phyloP scores from a whole-genome alignment of 345 rosid species.

The Ailanthus altissimus region DNA sequence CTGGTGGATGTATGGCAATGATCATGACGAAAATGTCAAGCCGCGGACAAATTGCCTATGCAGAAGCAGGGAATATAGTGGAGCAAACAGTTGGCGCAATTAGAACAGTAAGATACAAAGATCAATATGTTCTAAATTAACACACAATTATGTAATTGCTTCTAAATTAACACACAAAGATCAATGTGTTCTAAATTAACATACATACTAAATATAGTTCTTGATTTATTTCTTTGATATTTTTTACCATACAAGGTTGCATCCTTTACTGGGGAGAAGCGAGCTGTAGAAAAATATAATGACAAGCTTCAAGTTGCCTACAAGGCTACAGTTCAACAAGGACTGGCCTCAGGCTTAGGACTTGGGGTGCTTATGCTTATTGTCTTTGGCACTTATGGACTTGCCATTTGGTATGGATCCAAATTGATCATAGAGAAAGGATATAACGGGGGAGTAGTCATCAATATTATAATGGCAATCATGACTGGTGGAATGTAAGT shows the following conservation, averaged over 20 bases:
- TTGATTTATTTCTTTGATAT: background rate
- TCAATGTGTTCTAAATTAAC: background rate
- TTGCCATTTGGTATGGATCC: conserved; percentile 78
- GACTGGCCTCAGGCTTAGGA: conserved; percentile 70
- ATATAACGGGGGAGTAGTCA: conserved; percentile 76
- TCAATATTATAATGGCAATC: conserved; percentile 61
- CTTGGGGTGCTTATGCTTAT: conserved; percentile 50
- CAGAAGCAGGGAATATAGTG: conserved; percentile 82
- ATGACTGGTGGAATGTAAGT: conserved; percentile 84
- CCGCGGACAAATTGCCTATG: conserved; percentile 76
- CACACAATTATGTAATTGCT: background rate
- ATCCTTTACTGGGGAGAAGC: conserved; percentile 88
- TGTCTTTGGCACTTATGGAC: conserved; percentile 54
- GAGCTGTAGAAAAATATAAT: conserved; percentile 60
- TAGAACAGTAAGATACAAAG: conserved; percentile 58
- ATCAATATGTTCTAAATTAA: background rate
- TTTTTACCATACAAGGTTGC: conserved; percentile 54
- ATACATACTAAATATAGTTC: background rate
- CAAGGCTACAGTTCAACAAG: conserved; percentile 57
- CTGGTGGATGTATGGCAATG: conserved; percentile 60
- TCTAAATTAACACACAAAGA: background rate
- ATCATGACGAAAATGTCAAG: conserved; percentile 69
- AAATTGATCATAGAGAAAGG: conserved; percentile 59
- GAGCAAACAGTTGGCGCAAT: conserved; percentile 86
- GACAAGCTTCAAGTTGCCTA: conserved; percentile 59